These are phyloP conservation scores for Zymoseptoria ardabiliae DNA, from an alignment of 2,329 filamentous ascomycete genomes.

Conservation along the genomic window DNA sequence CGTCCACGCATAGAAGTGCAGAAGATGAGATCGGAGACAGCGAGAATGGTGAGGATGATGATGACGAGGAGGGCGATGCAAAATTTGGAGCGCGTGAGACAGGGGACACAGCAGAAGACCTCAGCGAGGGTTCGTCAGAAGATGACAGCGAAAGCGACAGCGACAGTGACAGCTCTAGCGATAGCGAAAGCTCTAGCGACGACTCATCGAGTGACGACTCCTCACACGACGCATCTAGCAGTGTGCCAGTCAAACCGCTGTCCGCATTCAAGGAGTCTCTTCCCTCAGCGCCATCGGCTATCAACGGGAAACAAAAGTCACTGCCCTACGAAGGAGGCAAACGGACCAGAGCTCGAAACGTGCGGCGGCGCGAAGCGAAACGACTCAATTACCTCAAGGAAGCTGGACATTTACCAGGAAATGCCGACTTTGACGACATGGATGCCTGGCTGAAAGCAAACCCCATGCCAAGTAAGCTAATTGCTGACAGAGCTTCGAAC, in stretches of 20 bases:
- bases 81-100: background rate
- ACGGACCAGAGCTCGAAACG: conserved; percentile 50
- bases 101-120: conserved; percentile 6
- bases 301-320: background rate
- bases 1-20: conserved; percentile 6
- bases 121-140: conserved; percentile 7
- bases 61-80: conserved; percentile 1
- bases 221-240: conserved; percentile 1
- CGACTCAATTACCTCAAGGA: conserved; percentile 47
- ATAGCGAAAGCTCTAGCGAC: conserved; percentile 8
- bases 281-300: background rate
- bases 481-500: background rate
- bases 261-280: background rate
- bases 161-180: conserved; percentile 15
- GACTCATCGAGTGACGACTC: conserved; percentile 7
- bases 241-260: background rate
- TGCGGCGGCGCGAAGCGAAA: conserved; percentile 44
- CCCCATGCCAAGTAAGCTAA: background rate
- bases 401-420: conserved; percentile 43
- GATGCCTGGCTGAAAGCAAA: conserved; percentile 10
- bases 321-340: conserved; percentile 41
- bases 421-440: conserved; percentile 47
- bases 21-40: conserved; percentile 5
- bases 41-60: background rate
- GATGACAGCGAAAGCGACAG: conserved; percentile 7